Conservation (phyloP, 768 basidiomycete genomes). For the Trichaptum fuscoviolaceum region DNA sequence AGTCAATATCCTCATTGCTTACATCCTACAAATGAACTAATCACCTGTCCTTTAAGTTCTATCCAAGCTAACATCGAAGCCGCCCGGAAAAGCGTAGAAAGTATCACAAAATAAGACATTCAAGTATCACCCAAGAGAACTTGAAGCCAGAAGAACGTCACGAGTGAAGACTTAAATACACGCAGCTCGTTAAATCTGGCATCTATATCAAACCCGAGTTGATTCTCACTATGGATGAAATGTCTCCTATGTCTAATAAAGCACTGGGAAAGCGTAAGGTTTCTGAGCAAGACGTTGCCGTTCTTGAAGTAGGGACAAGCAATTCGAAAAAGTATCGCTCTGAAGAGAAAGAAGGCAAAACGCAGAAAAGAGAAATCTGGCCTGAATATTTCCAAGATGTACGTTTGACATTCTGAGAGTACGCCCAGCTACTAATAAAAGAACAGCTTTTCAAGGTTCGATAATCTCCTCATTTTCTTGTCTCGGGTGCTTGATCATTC, state of each 20-base stretch:
- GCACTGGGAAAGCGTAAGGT: neutral
- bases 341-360: conserved; percentile 18
- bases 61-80: no score
- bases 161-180: no score
- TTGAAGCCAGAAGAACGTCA: no score
- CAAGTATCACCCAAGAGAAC: no score
- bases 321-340: neutral
- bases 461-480: neutral
- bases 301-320: neutral
- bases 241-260: neutral
- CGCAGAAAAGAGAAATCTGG: conserved; percentile 34
- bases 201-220: neutral
- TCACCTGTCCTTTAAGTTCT: no score
- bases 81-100: no score
- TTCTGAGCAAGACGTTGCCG: neutral
- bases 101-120: no score
- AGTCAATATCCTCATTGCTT: no score
- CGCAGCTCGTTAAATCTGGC: no score
- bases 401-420: conserved; percentile 4
- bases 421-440: conserved; percentile 5
- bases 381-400: conserved; percentile 60
- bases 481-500: neutral
- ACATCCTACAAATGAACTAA: no score
- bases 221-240: neutral
- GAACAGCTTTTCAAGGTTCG: conserved; percentile 57